Evolutionary conservation across 2,329 filamentous ascomycete genomes (phyloP).

Genomic region (Alternaria longipes): DNA sequence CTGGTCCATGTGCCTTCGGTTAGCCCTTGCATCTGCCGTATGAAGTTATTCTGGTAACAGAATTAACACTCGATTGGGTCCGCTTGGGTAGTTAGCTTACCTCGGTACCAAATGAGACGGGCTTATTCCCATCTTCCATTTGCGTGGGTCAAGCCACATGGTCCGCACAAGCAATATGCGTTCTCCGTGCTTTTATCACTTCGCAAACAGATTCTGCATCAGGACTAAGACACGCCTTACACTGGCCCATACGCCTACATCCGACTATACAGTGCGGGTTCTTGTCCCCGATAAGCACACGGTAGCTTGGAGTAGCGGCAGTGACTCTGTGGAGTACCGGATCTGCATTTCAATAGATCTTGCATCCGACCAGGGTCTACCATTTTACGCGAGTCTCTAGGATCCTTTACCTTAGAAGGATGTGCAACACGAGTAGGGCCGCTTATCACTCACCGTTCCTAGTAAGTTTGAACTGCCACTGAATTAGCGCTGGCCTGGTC

Average conservation of each 20-base stretch:
- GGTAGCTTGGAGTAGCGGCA: slow-evolving; percentile 7
- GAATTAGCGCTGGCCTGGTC: background rate
- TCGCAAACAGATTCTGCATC: slow-evolving; percentile 3
- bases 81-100: background rate
- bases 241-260: background rate
- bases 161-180: background rate
- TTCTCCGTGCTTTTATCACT: slow-evolving; percentile 9
- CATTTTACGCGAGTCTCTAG: slow-evolving; percentile 13
- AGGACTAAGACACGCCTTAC: slow-evolving; percentile 7
- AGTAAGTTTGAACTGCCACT: slow-evolving; percentile 12
- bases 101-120: background rate
- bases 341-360: slow-evolving; percentile 22
- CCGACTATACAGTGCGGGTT: background rate
- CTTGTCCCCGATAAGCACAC: slow-evolving; percentile 5
- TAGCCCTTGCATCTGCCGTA: slow-evolving; percentile 1
- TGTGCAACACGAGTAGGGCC: slow-evolving; percentile 2
- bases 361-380: slow-evolving; percentile 11
- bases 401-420: slow-evolving; percentile 4
- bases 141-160: slow-evolving; percentile 7
- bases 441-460: slow-evolving; percentile 9
- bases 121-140: background rate
- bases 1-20: slow-evolving; percentile 4
- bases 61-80: background rate
- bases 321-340: slow-evolving; percentile 10
- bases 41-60: slow-evolving; percentile 13